Evolutionary conservation across 305 asterid genomes (phyloP), one percentile per base, ranked within the genome.

Genomic region (Fraxinus floribunda): DNA sequence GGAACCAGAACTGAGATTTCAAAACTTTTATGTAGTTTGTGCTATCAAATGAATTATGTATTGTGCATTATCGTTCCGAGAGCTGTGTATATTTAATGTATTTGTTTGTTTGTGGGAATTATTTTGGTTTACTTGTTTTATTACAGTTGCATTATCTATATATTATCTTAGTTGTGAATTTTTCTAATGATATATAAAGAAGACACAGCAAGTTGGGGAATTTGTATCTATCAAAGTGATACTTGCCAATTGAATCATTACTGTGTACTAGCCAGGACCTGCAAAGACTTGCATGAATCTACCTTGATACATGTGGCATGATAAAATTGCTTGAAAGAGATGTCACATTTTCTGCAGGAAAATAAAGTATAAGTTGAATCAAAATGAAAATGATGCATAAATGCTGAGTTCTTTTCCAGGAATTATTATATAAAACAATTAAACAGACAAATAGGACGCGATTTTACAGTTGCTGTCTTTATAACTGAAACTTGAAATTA

Each of bases 31-130:
- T 36, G 66, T 46, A 55, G 82, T 70, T 75, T 35, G 84, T 71
- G 71, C 75, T 30, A 34, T 79, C 71, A 80, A 80, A 64, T 80
- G 79, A 80, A 85, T 62, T 55, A 46, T 87, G 83, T 81, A 62
- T 74, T 78, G 66, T 81, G 84, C 46, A 39, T 39, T 39, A 39
- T 39, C 46, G 13, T 39, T 36, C 35, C 26, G 60, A 35, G 20
- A 71, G 79, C 83, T 72, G 34, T 81, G 85, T 85, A 79, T 78
- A 5, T 30, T 1, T 49, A 24, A 71, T 60, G 35, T 71, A 70
- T 60, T 35, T 79, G 86, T 39, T 68, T 13, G 74, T 26, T 24
- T 66, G 75, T 68, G 34, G 75, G 32, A 24, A 64, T 64, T 26
- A 7, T 62, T 11, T 68, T 5, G 75, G 38, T 26, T 26, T 39